phyloP scores from a whole-genome alignment of 169 alveolate species.

The Eimeria brunetti region DNA sequence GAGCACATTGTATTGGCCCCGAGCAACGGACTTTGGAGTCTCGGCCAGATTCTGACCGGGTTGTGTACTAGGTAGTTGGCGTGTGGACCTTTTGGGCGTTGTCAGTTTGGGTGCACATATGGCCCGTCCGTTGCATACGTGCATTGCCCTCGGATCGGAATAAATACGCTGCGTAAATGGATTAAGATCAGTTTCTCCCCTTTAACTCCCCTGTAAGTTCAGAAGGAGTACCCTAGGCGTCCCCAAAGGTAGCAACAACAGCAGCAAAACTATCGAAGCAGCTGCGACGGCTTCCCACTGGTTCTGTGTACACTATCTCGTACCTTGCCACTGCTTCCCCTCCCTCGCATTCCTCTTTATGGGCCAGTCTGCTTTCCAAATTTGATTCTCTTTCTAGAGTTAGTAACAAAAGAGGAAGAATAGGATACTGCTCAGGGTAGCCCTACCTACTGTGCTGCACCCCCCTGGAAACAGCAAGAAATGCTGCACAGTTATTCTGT shows the following conservation, averaged over 20 bases:
- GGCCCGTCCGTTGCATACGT: no score
- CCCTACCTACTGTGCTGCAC: neutral
- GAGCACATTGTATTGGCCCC: no score
- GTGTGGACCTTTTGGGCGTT: no score
- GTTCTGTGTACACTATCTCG: neutral
- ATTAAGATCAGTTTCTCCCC: no score
- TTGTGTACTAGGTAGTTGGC: no score
- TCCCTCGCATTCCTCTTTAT: neutral
- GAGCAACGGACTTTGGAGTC: no score
- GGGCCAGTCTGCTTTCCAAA: neutral
- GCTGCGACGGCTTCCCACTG: neutral
- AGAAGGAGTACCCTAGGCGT: no score
- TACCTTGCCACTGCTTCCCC: neutral
- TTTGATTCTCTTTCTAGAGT: neutral
- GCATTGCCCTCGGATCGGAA: no score
- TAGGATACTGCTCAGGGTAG: neutral
- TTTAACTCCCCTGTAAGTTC: no score
- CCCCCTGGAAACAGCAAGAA: neutral
- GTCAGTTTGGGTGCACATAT: no score
- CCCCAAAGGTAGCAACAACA: neutral
- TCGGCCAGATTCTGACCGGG: no score
- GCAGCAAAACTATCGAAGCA: neutral
- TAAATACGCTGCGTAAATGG: no score
- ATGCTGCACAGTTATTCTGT: neutral
- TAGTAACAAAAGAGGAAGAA: neutral